Base-by-base conservation (phyloP, 257 asterid species). In the Echium plantagineum region DNA sequence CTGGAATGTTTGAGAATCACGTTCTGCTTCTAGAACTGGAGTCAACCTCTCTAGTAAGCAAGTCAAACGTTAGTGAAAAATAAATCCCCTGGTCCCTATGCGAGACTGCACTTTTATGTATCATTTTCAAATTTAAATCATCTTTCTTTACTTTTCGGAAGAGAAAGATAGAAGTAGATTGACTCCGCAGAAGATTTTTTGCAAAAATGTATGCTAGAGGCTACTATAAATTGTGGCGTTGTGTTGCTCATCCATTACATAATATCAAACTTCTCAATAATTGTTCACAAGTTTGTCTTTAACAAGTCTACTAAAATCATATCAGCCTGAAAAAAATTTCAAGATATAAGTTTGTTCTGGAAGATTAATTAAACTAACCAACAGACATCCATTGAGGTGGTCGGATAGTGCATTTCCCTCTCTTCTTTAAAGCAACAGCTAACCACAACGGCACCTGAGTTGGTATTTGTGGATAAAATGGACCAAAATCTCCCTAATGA, bases 371-470 rank as follows among this genome's bases (percentile, higher is more conserved):
- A 31, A 9, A 59, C 95, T 79, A 71, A 91, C 96, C 96, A 1
- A 85, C 79, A 17, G 94, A 73, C 86, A 91, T 85, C 98, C 95
- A 91, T 51, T 88, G 93, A 0, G 94, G 95, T 55, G 90, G 85
- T 35, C 83, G 77, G 71, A 91, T 83, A 21, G 85, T 79, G 81
- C 98, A 91, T 75, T 88, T 91, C 48, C 96, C 96, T 81, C 98
- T 79, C 75, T 75, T 91, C 83, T 84, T 88, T 88, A 91, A 72
- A 66, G 98, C 94, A 49, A 91, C 81, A 15, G 98, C 98, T 61
- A 91, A 68, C 98, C 98, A 91, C 24, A 91, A 76, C 5, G 98
- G 96, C 30, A 81, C 98, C 69, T 79, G 81, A 19, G 86, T 74
- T 5, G 91, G 80, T 58, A 83, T 85, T 61, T 83, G 90, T 7